Conservation (phyloP, 192 early-diverging fungal species). For the Umbelopsis isabellina region DNA sequence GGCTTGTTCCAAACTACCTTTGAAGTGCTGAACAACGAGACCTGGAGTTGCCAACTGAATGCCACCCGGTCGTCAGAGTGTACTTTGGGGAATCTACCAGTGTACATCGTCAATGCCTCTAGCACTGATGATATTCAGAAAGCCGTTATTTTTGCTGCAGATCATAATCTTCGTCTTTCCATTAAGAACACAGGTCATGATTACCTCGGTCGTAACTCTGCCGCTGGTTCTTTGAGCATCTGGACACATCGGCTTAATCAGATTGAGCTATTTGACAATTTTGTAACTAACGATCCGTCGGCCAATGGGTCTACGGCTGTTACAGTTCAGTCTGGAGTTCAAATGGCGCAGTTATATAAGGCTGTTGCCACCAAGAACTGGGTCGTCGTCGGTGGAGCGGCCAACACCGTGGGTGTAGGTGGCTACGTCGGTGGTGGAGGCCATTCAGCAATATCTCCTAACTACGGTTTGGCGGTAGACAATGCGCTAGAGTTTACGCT, state of each 20-base stretch:
- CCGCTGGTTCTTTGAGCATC: slow-evolving; percentile 44
- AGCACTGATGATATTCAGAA: slow-evolving; percentile 33
- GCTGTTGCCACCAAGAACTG: slow-evolving; percentile 12
- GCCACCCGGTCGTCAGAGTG: not conserved
- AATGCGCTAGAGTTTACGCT: slow-evolving; percentile 51
- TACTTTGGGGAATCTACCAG: slow-evolving; percentile 34
- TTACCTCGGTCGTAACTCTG: slow-evolving; percentile 46
- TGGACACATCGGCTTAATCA: slow-evolving; percentile 50
- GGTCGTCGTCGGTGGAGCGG: slow-evolving; percentile 17
- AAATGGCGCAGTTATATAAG: slow-evolving; percentile 24
- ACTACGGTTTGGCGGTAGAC: slow-evolving; percentile 49
- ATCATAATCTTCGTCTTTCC: slow-evolving; percentile 47
- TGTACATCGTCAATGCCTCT: slow-evolving; percentile 39
- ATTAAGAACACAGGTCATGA: slow-evolving; percentile 64
- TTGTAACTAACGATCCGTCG: slow-evolving; percentile 24
- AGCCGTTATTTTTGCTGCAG: slow-evolving; percentile 36
- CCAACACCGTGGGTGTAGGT: slow-evolving; percentile 6
- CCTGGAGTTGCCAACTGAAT: not conserved
- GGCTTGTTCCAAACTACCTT: not conserved
- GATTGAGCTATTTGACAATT: slow-evolving; percentile 31
- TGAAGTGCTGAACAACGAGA: not conserved
- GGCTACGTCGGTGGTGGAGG: slow-evolving; percentile 46
- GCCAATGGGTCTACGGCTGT: not conserved
- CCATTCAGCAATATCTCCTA: slow-evolving; percentile 41
- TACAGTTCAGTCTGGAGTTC: slow-evolving; percentile 39